Percentiles rank a stretch among this genome's conserved stretches.
These are phyloP conservation scores for Senecio squalidus DNA, from an alignment of 140 eudicot genomes.

Conservation along the genomic window DNA sequence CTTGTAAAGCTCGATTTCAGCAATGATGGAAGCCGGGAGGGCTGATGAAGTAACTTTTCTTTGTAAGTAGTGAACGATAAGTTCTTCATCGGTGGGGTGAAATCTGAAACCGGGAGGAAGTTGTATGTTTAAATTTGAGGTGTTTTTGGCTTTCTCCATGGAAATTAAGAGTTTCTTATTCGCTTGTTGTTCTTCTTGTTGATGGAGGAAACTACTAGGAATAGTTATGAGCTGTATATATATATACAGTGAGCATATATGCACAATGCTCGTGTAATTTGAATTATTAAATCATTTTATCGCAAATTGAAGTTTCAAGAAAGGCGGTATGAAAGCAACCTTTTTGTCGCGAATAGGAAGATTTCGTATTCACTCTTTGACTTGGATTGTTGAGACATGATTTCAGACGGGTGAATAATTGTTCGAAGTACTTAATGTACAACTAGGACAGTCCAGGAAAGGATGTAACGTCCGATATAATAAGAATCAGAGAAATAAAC, in stretches of 20 bases:
- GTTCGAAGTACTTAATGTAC: conserved; percentile 15
- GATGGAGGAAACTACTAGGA: conserved; percentile 30
- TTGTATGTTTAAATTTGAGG: conserved; percentile 26
- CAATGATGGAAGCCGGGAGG: conserved; percentile 37
- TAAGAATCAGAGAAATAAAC: not conserved
- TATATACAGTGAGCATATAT: conserved; percentile 10
- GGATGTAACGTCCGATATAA: not conserved
- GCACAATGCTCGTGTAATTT: not conserved
- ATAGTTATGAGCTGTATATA: conserved; percentile 6
- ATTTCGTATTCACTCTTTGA: conserved; percentile 6
- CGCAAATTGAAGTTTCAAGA: conserved; percentile 4
- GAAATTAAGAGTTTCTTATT: not conserved
- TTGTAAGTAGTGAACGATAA: conserved; percentile 39
- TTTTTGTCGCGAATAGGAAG: conserved; percentile 9
- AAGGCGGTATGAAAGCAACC: conserved; percentile 24
- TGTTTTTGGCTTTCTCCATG: conserved; percentile 26
- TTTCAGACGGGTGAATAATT: conserved; percentile 8
- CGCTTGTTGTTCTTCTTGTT: conserved; percentile 9
- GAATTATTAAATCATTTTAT: not conserved
- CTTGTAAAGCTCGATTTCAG: conserved; percentile 41
- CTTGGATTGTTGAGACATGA: conserved; percentile 10
- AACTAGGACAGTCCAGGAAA: conserved; percentile 11
- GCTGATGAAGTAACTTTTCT: conserved; percentile 32
- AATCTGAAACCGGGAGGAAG: conserved; percentile 45
- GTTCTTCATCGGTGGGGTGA: conserved; percentile 45